phyloP scores from a whole-genome alignment of 148 eudicot species.

The Amaranthus hypochondriacus region DNA sequence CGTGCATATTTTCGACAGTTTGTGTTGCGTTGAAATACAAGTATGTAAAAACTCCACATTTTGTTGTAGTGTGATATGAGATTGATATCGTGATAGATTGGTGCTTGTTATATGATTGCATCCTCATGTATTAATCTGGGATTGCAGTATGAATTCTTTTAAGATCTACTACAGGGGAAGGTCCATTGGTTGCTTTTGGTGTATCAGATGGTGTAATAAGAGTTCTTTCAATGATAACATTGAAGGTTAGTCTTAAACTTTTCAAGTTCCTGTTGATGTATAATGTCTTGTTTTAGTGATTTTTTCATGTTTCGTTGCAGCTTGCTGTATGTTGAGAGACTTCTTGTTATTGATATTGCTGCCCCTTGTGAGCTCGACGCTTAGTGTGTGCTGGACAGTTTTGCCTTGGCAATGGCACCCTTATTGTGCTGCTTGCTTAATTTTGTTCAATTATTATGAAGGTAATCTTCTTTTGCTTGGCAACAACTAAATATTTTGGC shows the following conservation, averaged over 20 bases:
- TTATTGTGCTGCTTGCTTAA: no score
- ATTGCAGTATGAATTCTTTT: slow-evolving; percentile 91
- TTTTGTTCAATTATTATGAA: no score
- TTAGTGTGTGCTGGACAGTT: no score
- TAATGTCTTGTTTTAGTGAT: slow-evolving; percentile 12
- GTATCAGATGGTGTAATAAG: slow-evolving; percentile 96
- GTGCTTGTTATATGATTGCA: not conserved
- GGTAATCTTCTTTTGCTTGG: no score
- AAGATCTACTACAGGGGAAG: slow-evolving; percentile 60
- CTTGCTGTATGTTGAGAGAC: slow-evolving; percentile 35
- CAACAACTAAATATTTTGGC: no score
- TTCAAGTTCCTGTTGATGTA: slow-evolving; percentile 4
- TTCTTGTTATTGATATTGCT: no score
- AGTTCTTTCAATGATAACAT: slow-evolving; percentile 94
- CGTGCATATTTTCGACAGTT: no score
- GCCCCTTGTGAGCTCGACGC: no score
- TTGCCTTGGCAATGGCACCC: no score
- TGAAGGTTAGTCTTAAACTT: slow-evolving; percentile 58
- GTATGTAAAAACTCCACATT: no score
- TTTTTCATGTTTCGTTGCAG: slow-evolving; percentile 41
- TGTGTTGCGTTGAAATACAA: no score
- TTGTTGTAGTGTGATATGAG: not conserved
- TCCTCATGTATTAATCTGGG: not conserved
- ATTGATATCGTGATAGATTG: not conserved
- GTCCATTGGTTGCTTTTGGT: slow-evolving; percentile 96